A percentile compares a stretch with the other conserved stretches of the same genome.
Evolutionary conservation across 2,329 filamentous ascomycete species (phyloP).

Genomic region (Phaeosphaeriaceae sp.): DNA sequence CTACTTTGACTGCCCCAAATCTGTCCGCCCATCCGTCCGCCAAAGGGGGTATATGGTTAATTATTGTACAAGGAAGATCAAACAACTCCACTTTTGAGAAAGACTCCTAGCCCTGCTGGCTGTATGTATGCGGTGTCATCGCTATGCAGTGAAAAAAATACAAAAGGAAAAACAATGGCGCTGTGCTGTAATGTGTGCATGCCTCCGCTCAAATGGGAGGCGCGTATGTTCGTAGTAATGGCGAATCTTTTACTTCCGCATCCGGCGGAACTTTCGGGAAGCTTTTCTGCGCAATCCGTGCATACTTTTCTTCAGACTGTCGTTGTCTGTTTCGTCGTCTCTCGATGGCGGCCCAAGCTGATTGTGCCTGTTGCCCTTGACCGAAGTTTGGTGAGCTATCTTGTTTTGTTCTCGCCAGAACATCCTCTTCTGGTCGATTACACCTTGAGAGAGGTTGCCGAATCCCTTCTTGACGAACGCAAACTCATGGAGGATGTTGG

Average conservation of each 20-base stretch:
- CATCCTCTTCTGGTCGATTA: constrained; percentile 75
- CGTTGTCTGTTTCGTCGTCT: constrained; percentile 29
- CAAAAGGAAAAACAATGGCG: constrained; percentile 1
- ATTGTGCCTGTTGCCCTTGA: constrained; percentile 22
- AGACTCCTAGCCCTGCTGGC: constrained; percentile 2
- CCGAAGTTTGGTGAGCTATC: constrained; percentile 28
- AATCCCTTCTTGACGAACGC: constrained; percentile 84
- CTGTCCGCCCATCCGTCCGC: neutral
- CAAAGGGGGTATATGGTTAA: constrained; percentile 29
- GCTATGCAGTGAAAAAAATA: neutral
- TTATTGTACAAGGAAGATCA: constrained; percentile 25
- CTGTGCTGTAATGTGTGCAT: constrained; percentile 1
- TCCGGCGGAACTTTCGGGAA: constrained; percentile 30
- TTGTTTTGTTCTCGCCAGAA: constrained; percentile 46
- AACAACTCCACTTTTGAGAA: constrained; percentile 8
- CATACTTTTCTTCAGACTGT: constrained; percentile 27
- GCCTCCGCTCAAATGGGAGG: neutral
- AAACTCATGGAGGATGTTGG: constrained; percentile 80
- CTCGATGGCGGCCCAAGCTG: constrained; percentile 6
- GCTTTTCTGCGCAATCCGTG: constrained; percentile 31
- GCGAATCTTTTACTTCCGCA: constrained; percentile 19
- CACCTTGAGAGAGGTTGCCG: constrained; percentile 79
- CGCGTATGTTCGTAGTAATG: constrained; percentile 1
- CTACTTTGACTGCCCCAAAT: neutral
- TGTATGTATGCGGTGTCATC: constrained; percentile 1